Evolutionary conservation across 495 filamentous ascomycete species (phyloP), one percentile per base, ranked within the genome.

Genomic region (Lentithecium fluviatile): DNA sequence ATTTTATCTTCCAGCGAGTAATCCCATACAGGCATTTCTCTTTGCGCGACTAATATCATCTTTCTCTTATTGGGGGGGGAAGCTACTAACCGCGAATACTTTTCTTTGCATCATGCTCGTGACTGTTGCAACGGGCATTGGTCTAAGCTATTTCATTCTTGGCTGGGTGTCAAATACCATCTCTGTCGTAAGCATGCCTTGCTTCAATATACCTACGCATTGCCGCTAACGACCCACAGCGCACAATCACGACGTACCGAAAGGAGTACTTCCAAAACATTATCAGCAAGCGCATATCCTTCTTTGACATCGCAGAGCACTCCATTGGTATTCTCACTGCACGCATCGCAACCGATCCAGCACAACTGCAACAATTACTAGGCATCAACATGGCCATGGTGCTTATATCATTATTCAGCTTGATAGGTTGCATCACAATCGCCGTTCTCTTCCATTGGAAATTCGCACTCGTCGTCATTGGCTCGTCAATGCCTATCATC

Each of bases 231-330:
- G 4, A 32, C 10, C 10, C 29, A 26, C 25, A 49, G 73, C 75
- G 84, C 20, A 79, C 96, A 26, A 82, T 96, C 5, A 56, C 88
- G 88, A 69, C 84, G 91, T 11, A 88, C 89, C 81, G 93, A 58
- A 83, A 90, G 72, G 77, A 74, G 49, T 83, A 90, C 36, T 97
- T 97, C 78, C 81, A 89, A 36, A 79, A 83, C 42, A 94, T 96
- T 77, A 79, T 97, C 20, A 86, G 89, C 8, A 91, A 96, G 67
- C 91, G 96, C 59, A 90, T 96, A 56, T 78, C 80, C 11, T 96
- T 89, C 72, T 97, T 96, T 63, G 93, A 95, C 64, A 81, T 73
- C n/a, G 88, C 92, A 59, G 84, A 91, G 65, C 95, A 96, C 67
- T 87, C 83, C 49, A 85, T 88, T 13, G 93, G 93, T 60, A 85